phyloP scores from a whole-genome alignment of 208 protist genomes.

The Strigomonas culicis region DNA sequence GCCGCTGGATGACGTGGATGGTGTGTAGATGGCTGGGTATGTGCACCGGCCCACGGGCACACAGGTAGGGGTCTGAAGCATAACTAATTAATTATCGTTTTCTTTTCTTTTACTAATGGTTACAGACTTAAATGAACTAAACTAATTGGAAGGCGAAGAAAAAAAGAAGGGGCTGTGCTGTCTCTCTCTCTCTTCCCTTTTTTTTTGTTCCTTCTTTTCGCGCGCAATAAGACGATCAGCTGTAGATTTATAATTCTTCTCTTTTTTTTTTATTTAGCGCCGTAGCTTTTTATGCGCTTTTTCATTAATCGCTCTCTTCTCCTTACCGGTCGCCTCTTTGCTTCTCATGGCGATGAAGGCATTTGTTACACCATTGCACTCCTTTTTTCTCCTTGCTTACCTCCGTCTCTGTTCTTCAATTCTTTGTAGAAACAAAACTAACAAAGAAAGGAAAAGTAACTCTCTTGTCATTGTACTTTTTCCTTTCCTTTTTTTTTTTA shows the following conservation, averaged over 20 bases:
- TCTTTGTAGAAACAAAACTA: slow-evolving; percentile 13
- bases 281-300: too few species aligned
- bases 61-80: too few species aligned
- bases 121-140: neutral
- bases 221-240: neutral
- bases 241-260: neutral
- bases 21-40: slow-evolving; percentile 16
- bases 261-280: slow-evolving; percentile 2
- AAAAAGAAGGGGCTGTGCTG: neutral
- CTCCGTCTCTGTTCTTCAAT: neutral
- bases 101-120: neutral
- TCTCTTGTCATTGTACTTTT: too few species aligned
- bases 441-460: neutral
- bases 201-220: slow-evolving; percentile 2
- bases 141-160: neutral
- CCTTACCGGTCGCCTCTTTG: neutral
- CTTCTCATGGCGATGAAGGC: too few species aligned
- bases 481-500: neutral
- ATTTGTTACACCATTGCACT: neutral
- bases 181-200: neutral
- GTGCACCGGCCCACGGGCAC: too few species aligned
- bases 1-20: slow-evolving; percentile 32
- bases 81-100: neutral
- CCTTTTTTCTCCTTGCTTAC: slow-evolving; percentile 12
- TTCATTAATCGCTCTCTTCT: neutral